Percentiles rank a stretch among this genome's conserved stretches.
Evolutionary conservation across 2,329 filamentous ascomycete species (phyloP).

Genomic region (Sphaerulina musiva): DNA sequence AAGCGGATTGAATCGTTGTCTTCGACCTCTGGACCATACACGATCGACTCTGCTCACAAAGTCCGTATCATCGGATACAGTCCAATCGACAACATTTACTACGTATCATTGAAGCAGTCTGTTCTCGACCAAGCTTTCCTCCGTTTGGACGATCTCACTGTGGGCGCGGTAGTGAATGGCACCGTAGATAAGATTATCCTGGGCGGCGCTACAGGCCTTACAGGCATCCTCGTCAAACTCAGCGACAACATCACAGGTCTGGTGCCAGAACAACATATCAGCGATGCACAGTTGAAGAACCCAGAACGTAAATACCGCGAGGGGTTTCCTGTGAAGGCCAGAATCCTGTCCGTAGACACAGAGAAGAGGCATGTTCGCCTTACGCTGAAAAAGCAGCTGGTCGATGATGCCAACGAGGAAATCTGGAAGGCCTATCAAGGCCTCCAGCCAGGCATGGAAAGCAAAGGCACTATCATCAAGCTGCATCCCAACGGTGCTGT

Average conservation of each 20-base stretch:
- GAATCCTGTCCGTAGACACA: constrained; percentile 73
- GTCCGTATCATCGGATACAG: constrained; percentile 84
- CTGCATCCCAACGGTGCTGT: constrained; percentile 72
- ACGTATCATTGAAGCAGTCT: constrained; percentile 74
- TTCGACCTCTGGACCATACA: constrained; percentile 68
- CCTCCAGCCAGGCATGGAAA: constrained; percentile 66
- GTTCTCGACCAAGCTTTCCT: constrained; percentile 83
- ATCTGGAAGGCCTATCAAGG: constrained; percentile 72
- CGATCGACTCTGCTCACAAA: constrained; percentile 68
- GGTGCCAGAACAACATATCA: constrained; percentile 79
- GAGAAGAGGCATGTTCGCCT: constrained; percentile 73
- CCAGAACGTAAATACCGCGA: constrained; percentile 95
- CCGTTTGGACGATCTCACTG: constrained; percentile 78
- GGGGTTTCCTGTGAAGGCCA: constrained; percentile 73
- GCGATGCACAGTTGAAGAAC: constrained; percentile 79
- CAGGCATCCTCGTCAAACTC: constrained; percentile 73
- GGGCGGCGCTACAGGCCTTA: constrained; percentile 68
- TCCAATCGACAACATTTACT: constrained; percentile 74
- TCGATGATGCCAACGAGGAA: constrained; percentile 63
- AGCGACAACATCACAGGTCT: constrained; percentile 84
- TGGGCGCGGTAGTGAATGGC: constrained; percentile 74
- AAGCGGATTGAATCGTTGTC: constrained; percentile 80
- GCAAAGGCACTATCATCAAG: constrained; percentile 80
- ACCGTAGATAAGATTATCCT: constrained; percentile 79
- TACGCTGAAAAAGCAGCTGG: constrained; percentile 87